phyloP scores from a whole-genome alignment of 805 yeast species.

The Teunomyces stri region DNA sequence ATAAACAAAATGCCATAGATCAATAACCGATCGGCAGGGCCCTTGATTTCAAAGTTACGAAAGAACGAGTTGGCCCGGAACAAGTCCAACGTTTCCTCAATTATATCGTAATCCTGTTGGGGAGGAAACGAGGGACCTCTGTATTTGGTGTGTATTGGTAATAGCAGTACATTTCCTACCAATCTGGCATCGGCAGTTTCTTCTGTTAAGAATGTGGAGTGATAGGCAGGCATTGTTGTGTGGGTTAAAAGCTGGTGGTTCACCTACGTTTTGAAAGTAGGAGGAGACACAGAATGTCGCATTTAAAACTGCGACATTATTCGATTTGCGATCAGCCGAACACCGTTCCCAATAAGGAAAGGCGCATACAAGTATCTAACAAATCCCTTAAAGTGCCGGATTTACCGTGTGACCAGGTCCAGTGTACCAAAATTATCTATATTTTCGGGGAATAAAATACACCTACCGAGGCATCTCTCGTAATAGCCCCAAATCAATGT shows the following conservation, averaged over 20 bases:
- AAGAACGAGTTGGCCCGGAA: constrained; percentile 96
- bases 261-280: too few relatives aligned
- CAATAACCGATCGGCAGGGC: constrained; percentile 87
- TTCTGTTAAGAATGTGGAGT: constrained; percentile 72
- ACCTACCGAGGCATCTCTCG: neutral
- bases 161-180: constrained; percentile 77
- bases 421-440: neutral
- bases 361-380: neutral
- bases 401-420: neutral
- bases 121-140: constrained; percentile 91
- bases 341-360: neutral
- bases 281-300: neutral
- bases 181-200: constrained; percentile 55
- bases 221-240: constrained; percentile 59
- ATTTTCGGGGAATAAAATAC: neutral
- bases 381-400: neutral
- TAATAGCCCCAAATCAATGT: too few relatives aligned
- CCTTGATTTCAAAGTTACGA: constrained; percentile 94
- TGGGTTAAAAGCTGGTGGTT: neutral
- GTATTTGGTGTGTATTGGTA: constrained; percentile 79
- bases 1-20: constrained; percentile 91
- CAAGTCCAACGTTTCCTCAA: constrained; percentile 87
- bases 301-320: neutral
- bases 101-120: constrained; percentile 73
- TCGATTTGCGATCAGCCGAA: neutral